Percentiles rank a stretch among this genome's conserved stretches.
phyloP scores from a whole-genome alignment of 768 basidiomycete genomes.

The Cystobasidium ongulense region DNA sequence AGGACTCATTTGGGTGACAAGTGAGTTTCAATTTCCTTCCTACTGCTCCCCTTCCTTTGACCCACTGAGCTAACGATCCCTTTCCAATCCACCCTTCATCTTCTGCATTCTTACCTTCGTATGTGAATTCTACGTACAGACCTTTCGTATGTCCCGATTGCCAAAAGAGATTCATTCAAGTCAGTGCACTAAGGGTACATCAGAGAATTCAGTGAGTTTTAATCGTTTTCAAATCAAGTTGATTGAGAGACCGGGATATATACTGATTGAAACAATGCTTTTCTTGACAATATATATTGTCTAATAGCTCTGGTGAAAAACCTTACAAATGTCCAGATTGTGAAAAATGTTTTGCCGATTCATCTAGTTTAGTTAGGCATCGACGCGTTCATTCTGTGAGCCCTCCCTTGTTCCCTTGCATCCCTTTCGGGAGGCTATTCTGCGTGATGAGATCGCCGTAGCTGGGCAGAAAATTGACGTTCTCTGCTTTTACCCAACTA shows the following conservation, averaged over 20 bases:
- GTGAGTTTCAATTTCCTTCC: neutral
- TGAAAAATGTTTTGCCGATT: neutral
- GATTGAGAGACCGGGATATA: no score
- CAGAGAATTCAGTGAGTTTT: neutral
- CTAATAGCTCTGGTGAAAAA: constrained; percentile 9
- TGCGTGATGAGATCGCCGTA: no score
- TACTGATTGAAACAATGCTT: no score
- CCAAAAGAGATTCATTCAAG: constrained; percentile 9
- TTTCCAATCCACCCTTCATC: neutral
- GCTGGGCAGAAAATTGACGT: no score
- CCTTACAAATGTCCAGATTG: neutral
- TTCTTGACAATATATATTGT: no score
- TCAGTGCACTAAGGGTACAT: neutral
- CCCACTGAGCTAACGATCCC: neutral
- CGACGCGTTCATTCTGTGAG: neutral
- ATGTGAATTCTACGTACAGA: no score
- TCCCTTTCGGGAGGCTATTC: no score
- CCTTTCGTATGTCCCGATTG: neutral
- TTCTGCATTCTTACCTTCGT: neutral
- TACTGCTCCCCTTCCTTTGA: neutral
- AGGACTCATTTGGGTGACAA: constrained; percentile 6
- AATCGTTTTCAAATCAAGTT: neutral
- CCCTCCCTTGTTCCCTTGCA: no score
- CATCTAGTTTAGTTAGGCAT: neutral
- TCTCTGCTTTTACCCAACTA: no score